Evolutionary conservation across 495 filamentous ascomycete species (phyloP), one percentile per base, ranked within the genome.

Genomic region (Penicillium flavigenum): DNA sequence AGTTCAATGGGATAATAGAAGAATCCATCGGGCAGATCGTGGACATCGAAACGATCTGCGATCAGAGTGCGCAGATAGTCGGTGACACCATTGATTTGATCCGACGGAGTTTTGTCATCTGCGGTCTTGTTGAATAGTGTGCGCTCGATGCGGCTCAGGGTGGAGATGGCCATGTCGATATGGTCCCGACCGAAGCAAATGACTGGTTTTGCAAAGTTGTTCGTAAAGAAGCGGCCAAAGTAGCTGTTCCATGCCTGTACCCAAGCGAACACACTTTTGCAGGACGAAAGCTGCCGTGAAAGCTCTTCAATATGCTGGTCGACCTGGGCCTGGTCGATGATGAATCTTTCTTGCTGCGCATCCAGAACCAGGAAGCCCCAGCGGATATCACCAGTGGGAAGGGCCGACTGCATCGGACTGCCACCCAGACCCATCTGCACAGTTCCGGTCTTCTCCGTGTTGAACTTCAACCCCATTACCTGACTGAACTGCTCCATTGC

Each of bases 291-390:
- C 64, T 89, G 85, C 4, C 67, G 77, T 50, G 76, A 73, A 16
- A 88, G 78, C 56, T 87, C 83, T 4, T 73, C 62, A 51, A 87
- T 86, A 61, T 89, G 86, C 14, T 73, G 68, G 47, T 87, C 80
- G 5, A 89, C 84, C 67, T 82, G 77, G 4, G 69, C 57, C 63
- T 85, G 83, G 53, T 89, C 85, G 47, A 88, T 87, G 49, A 83
- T 64, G 50, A 87, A 88, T 2, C 69, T 72, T 5, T 84, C 83
- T 17, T 79, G 71, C 20, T 74, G 39, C 1, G 79, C 66, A 61
- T 87, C 79, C 29, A 89, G 76, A 47, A 73, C 70, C 42, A 89
- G 70, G 57, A 88, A 86, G 0, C 86, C 86, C 86, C 86, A 89
- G 24, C 81, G 77, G 50, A 89, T 85, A 14, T 83, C 70, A 5